phyloP scores from a whole-genome alignment of 768 basidiomycete genomes.

The Tylopilus balloui region DNA sequence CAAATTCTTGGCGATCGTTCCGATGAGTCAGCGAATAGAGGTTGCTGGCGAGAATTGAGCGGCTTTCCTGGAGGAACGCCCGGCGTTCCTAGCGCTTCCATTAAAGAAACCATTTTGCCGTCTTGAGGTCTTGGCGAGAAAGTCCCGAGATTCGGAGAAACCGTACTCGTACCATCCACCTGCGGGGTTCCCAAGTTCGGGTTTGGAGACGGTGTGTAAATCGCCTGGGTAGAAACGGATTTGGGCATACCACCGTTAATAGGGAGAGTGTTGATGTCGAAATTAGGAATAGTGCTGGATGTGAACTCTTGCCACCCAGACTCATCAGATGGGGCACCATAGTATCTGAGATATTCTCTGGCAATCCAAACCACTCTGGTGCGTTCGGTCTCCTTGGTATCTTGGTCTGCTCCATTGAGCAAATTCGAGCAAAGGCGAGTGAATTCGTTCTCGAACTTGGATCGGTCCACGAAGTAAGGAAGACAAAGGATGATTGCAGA shows the following conservation, averaged over 20 bases:
- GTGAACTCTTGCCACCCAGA: slow-evolving; percentile 57
- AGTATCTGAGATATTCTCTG: slow-evolving; percentile 57
- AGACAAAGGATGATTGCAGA: slow-evolving; percentile 56
- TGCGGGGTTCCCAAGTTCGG: slow-evolving; percentile 28
- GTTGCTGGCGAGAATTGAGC: slow-evolving; percentile 23
- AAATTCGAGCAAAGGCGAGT: slow-evolving; percentile 62
- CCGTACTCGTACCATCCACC: slow-evolving; percentile 1
- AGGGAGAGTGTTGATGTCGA: slow-evolving; percentile 23
- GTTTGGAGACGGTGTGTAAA: slow-evolving; percentile 49
- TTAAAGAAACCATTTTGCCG: slow-evolving; percentile 39
- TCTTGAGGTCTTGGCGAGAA: slow-evolving; percentile 54
- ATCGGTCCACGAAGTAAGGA: slow-evolving; percentile 50
- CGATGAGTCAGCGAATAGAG: slow-evolving; percentile 17
- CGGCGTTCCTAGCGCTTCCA: slow-evolving; percentile 39
- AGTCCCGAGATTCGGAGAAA: slow-evolving; percentile 44
- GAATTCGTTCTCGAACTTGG: slow-evolving; percentile 67
- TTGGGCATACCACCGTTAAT: slow-evolving; percentile 34
- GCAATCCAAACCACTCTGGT: slow-evolving; percentile 60
- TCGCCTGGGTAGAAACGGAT: slow-evolving; percentile 49
- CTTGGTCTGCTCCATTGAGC: slow-evolving; percentile 49
- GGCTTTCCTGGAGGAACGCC: slow-evolving; percentile 23
- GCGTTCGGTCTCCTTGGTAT: slow-evolving; percentile 35
- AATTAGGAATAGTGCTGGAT: slow-evolving; percentile 46
- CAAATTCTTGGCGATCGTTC: slow-evolving; percentile 40
- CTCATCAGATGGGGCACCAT: slow-evolving; percentile 49